Base-by-base conservation (phyloP, 768 basidiomycete species). In the Panellus pusillus region DNA sequence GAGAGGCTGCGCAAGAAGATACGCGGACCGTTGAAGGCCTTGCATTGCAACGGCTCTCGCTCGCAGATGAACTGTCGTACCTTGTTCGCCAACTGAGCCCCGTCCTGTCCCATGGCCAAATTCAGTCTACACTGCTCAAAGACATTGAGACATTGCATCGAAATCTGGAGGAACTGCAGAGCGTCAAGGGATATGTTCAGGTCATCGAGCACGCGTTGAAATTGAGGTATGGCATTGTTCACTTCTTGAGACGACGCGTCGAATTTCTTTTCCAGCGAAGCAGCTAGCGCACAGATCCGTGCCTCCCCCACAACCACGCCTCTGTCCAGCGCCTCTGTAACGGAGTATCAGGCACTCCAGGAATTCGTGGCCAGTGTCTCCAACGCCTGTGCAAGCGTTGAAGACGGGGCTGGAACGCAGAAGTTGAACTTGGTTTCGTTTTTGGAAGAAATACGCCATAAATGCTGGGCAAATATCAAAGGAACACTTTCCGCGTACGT, bases 391-490 rank as follows among this genome's bases (percentile, higher is more conserved):
- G 63, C 70, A 12, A 52, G 62, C 28, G 74, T 79, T 1, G 79
- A 82, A 64, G 76, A 79, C 44, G 75, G 71, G 1, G 69, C 69
- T 36, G 71, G 73, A 12, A 74, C 80, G 47, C 77, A 80, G 48
- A 68, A 75, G 8, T 71, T 93, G 45, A 79, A 83, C 58, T 66
- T 96, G 9, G 72, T 87, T 14, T 63, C 61, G 3, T 86, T 93
- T 59, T 67, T 94, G 18, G 74, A 82, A 50, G 74, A 72, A 13
- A 67, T 92, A n/a, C 76, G 80, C 41, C 80, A 84, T 24, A 80
- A 75, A 64, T 87, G 93, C 4, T 96, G 93, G 94, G 63, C 63
- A 14, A 82, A 86, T 47, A 87, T 97, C 50, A 93, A 86, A 66
- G 73, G 72, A 13, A 67, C 69, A 14, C 72, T 96, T 27, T 82